phyloP scores from a whole-genome alignment of 192 early-diverging fungal species.

The Dissophora globulifera region DNA sequence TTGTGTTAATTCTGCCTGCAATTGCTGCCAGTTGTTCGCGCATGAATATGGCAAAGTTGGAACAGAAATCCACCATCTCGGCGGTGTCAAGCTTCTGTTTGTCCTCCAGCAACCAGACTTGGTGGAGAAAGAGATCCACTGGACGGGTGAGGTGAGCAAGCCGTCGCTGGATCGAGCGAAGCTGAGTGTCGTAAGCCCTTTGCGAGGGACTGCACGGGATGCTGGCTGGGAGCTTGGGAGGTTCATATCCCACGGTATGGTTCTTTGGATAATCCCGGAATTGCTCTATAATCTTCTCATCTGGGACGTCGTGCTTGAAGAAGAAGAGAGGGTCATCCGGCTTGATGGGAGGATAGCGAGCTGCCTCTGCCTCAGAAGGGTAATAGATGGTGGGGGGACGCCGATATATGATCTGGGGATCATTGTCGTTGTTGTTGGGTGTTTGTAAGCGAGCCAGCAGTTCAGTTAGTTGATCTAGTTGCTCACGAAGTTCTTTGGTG shows the following conservation, averaged over 20 bases:
- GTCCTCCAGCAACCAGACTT: background rate
- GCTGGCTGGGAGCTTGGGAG: slow-evolving; percentile 16
- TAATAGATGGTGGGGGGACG: too few relatives aligned
- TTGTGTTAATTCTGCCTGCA: slow-evolving; percentile 2
- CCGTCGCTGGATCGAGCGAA: slow-evolving; percentile 13
- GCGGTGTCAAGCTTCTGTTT: background rate
- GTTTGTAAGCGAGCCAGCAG: too few relatives aligned
- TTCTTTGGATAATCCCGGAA: slow-evolving; percentile 16
- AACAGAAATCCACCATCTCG: background rate
- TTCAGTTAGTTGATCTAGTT: too few relatives aligned
- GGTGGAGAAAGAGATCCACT: slow-evolving; percentile 15
- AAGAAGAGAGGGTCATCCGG: background rate
- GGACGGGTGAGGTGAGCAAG: slow-evolving; percentile 21
- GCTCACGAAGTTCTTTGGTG: too few relatives aligned
- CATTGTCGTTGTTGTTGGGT: too few relatives aligned
- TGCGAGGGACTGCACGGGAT: background rate
- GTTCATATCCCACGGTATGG: slow-evolving; percentile 6
- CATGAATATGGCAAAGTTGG: slow-evolving; percentile 12
- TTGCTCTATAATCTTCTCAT: slow-evolving; percentile 9
- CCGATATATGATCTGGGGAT: too few relatives aligned
- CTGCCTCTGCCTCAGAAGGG: background rate
- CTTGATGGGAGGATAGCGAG: background rate
- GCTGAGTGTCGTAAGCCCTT: slow-evolving; percentile 10
- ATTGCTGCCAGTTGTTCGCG: slow-evolving; percentile 2
- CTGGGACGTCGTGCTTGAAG: background rate